These are phyloP conservation scores for Plicaturopsis crispa DNA, from an alignment of 768 basidiomycete genomes.

Conservation along the genomic window DNA sequence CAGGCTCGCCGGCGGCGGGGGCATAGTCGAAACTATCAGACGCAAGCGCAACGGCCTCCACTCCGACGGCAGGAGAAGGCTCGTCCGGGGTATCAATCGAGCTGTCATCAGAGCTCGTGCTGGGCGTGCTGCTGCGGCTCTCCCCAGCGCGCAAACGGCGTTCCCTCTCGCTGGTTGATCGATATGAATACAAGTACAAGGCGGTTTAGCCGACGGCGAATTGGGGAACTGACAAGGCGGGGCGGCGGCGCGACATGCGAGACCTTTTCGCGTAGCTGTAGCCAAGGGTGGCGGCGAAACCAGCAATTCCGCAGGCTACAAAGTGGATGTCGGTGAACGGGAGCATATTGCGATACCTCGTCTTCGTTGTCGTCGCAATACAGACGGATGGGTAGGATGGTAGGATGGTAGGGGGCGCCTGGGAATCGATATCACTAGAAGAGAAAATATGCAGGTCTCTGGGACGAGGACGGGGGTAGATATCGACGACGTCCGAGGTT, in stretches of 20 bases:
- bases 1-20: neutral
- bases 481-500: conserved; percentile 2
- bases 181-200: no score
- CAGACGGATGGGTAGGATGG: neutral
- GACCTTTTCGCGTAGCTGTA: conserved; percentile 46
- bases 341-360: conserved; percentile 27
- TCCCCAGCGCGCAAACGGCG: no score
- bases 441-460: neutral
- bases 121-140: no score
- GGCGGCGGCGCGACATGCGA: no score
- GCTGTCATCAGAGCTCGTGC: no score
- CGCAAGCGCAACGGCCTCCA: no score
- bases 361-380: neutral
- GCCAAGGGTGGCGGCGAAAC: conserved; percentile 52
- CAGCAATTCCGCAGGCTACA: conserved; percentile 49
- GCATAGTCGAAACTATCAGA: no score
- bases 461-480: conserved; percentile 2
- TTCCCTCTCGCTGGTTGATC: no score
- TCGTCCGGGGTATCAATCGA: conserved; percentile 10
- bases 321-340: conserved; percentile 47
- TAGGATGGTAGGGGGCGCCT: no score
- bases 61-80: conserved; percentile 12
- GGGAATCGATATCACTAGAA: no score
- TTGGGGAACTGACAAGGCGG: no score
- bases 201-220: no score